A percentile compares a stretch with the other conserved stretches of the same genome.
Evolutionary conservation across 1,284 basidiomycete genomes (phyloP).

Genomic region (Mycena citricolor): DNA sequence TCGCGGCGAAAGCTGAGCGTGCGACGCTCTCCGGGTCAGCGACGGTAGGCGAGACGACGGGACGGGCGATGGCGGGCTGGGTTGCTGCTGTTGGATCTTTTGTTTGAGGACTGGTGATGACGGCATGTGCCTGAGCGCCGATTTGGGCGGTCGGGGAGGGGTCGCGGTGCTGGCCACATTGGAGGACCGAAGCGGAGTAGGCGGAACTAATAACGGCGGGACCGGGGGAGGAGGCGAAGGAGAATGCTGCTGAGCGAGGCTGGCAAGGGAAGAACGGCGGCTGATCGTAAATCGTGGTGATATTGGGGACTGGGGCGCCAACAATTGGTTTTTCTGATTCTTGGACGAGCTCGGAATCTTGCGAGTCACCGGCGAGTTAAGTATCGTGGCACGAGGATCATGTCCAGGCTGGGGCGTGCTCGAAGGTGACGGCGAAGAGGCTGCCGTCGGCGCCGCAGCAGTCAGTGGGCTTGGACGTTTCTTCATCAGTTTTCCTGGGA

Average conservation of each 20-base stretch:
- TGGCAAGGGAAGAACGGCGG: conserved; percentile 15
- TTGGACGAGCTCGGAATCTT: conserved; percentile 13
- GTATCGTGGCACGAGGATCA: background rate
- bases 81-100: background rate
- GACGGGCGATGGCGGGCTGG: conserved; percentile 19
- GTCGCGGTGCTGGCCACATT: conserved; percentile 1
- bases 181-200: conserved; percentile 14
- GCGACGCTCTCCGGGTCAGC: conserved; percentile 23
- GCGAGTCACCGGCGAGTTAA: conserved; percentile 7
- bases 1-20: conserved; percentile 22
- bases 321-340: conserved; percentile 12
- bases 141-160: background rate
- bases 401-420: no score
- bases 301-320: conserved; percentile 26
- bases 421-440: conserved; percentile 26
- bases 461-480: conserved; percentile 39
- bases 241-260: conserved; percentile 1
- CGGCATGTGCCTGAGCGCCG: conserved; percentile 2
- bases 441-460: conserved; percentile 4
- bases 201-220: conserved; percentile 4
- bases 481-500: conserved; percentile 28
- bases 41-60: conserved; percentile 21
- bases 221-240: background rate
- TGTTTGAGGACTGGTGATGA: conserved; percentile 7
- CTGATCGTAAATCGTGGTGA: conserved; percentile 25